Base-by-base conservation (phyloP, 2,329 filamentous ascomycete genomes). In the Endoconidiophora laricicola region DNA sequence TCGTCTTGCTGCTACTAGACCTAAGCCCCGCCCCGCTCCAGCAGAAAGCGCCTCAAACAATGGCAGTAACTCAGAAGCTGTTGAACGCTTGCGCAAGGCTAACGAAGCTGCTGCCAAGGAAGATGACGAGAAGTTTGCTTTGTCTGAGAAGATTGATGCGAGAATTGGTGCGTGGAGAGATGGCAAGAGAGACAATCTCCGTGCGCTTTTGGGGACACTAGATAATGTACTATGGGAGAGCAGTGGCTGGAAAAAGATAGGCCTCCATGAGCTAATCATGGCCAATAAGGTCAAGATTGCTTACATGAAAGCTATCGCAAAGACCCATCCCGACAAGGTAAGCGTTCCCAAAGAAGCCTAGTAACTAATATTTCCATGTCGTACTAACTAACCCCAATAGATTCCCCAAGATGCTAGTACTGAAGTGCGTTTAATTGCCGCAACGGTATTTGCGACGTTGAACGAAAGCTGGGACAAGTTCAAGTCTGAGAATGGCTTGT, bases 241-340 rank as follows among this genome's bases (percentile, higher is more conserved):
- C 40, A 86, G 86, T 55, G 87, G 86, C 3, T 98, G 91, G 91
- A 95, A 94, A 70, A 94, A 93, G 69, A 81, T 96, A 51, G 87
- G 86, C 29, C 78, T 98, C 78, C 82, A 88, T 56, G 91, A 98
- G 67, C 65, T 98, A 57, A 83, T 98, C 48, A 76, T 94, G 73
- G 80, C 87, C 33, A 87, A 85, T 57, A 94, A 90, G 71, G 91
- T 96, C 63, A 98, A 98, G 76, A 82, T 98, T 56, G 73, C 84
- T 54, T 98, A 98, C 63, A 96, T 98, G 91, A 95, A 94, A 75
- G 91, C 90, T 4, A 96, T 98, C 73, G 86, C 82, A 9, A 96
- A 95, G 72, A 91, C 91, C 58, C 91, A 98, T 72, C 91, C 91
- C 54, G 91, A 98, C 65, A 98, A 98, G 82, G 91, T 95, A 72